Evolutionary conservation across 2,329 filamentous ascomycete species (phyloP), one percentile per base, ranked within the genome.

Genomic region (Blastomyces gilchristii): DNA sequence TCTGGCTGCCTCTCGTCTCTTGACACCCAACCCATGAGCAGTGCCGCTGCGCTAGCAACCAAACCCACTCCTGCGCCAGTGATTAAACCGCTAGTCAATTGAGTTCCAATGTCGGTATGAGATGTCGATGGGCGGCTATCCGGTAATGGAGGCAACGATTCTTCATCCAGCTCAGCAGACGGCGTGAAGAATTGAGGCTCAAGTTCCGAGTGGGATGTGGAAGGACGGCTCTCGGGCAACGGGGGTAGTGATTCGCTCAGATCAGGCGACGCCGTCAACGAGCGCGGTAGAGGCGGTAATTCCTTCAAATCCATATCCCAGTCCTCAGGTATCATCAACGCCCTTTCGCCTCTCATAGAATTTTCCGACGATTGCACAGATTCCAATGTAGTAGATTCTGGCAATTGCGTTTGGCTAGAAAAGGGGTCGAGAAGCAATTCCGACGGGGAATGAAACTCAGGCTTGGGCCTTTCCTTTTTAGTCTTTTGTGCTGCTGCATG

Each of bases 371-470:
- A 73, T 60, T 72, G 71, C 12, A 75, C 67, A 12, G 61, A 45
- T 1, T 67, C 68, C 47, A 71, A 58, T 2, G 63, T 63, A 11
- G 70, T 67, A 2, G 70, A 69, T 14, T 66, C 49, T 47, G 70
- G 67, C 22, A 75, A 47, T 49, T 72, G 67, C n/a, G 34, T 8
- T 65, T 67, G 61, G 67, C 67, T 16, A 7, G n/a, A 53, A 63
- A 63, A 66, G 1, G 75, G 74, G 62, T 78, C 76, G 58, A 75
- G 75, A 16, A 80, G 66, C 12, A 80, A 71, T 63, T 80, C 78
- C 1, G 77, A 78, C 1, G 77, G 76, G 22, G 78, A 79, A 64
- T 79, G 77, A 62, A 79, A 79, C 60, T 79, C 76, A 63, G 79
- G 78, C 49, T 74, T 77, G 1, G 71, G 74, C 63, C 75, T 75